Evolutionary conservation across 106 monocot species (phyloP).

Genomic region (Dactylorhiza incarnata): DNA sequence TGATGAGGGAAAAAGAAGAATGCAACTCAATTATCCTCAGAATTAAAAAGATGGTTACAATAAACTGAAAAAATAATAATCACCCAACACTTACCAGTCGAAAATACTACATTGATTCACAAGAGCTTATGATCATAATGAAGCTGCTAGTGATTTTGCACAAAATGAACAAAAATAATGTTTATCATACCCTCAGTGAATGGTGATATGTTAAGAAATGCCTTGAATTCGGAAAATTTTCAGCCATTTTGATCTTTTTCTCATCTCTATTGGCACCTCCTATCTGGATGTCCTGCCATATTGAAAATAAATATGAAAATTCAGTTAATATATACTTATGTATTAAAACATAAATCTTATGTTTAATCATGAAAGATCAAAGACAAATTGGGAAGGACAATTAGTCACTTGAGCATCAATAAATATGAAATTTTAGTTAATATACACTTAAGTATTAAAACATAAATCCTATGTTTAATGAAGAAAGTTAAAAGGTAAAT

Average conservation of each 20-base stretch:
- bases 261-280: slow-evolving; percentile 87
- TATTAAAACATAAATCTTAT: background rate
- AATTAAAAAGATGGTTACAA: background rate
- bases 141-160: background rate
- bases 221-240: slow-evolving; percentile 68
- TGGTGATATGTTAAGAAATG: slow-evolving; percentile 88
- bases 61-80: background rate
- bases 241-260: slow-evolving; percentile 80
- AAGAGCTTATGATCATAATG: background rate
- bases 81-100: background rate
- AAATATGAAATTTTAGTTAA: background rate
- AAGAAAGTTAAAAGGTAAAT: background rate
- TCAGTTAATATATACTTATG: background rate
- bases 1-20: background rate
- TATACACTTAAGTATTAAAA: background rate
- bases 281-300: slow-evolving; percentile 83
- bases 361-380: background rate
- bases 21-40: background rate
- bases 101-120: background rate
- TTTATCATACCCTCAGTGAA: slow-evolving; percentile 65
- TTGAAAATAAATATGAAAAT: slow-evolving; percentile 12
- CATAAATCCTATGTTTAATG: background rate
- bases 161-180: background rate
- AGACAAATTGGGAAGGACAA: background rate
- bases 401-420: background rate